These are phyloP conservation scores for Pugionium cornutum DNA, from an alignment of 345 rosid species.

Conservation along the genomic window DNA sequence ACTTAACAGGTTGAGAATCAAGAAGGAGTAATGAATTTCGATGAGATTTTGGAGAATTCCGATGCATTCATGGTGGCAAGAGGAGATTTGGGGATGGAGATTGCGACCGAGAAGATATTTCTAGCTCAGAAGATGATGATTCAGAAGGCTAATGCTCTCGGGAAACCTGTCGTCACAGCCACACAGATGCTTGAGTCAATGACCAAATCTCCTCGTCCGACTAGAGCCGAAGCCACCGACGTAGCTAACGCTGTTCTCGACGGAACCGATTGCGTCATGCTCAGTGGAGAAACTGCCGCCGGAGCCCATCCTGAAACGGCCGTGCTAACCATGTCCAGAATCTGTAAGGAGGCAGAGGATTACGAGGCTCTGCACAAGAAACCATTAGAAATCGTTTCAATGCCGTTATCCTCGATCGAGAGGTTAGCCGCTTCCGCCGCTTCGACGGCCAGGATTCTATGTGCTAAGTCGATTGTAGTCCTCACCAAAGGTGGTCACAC, in stretches of 20 bases:
- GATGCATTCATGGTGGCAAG: conserved; percentile 88
- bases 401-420: conserved; percentile 61
- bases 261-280: conserved; percentile 69
- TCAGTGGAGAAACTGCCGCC: conserved; percentile 46
- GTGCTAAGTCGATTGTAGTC: conserved; percentile 57
- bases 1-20: conserved; percentile 65
- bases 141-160: conserved; percentile 55
- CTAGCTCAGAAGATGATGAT: conserved; percentile 76
- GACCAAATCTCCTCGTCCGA: conserved; percentile 70
- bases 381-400: conserved; percentile 45
- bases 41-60: conserved; percentile 55
- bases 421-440: conserved; percentile 64
- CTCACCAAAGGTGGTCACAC: conserved; percentile 61
- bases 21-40: conserved; percentile 67
- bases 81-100: conserved; percentile 82
- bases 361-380: conserved; percentile 55
- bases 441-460: conserved; percentile 45
- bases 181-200: conserved; percentile 73
- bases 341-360: conserved; percentile 66
- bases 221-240: conserved; percentile 78
- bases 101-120: conserved; percentile 70
- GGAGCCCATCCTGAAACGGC: conserved; percentile 65
- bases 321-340: conserved; percentile 63
- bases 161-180: conserved; percentile 64
- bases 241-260: conserved; percentile 81